A percentile compares a stretch with the other conserved stretches of the same genome.
phyloP scores from a whole-genome alignment of 768 basidiomycete genomes.

The Amanita phalloides region DNA sequence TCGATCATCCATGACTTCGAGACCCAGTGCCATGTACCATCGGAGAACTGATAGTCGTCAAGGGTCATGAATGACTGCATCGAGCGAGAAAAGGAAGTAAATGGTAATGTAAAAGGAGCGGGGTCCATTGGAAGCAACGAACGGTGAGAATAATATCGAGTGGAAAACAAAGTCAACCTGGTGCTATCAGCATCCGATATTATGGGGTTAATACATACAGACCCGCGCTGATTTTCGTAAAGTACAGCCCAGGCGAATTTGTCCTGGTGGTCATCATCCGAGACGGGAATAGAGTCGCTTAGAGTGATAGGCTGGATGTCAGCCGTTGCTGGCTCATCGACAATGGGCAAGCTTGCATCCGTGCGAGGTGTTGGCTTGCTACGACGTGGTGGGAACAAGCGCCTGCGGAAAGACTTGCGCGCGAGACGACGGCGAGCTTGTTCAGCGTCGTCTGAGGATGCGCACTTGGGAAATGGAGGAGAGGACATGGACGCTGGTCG shows the following conservation, averaged over 20 bases:
- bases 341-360: background rate
- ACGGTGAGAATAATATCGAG: conserved; percentile 58
- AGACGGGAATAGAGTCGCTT: conserved; percentile 15
- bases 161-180: conserved; percentile 60
- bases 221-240: conserved; percentile 80
- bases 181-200: conserved; percentile 3
- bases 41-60: conserved; percentile 60
- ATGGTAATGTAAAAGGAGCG: conserved; percentile 58
- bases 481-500: conserved; percentile 17
- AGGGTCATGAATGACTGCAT: conserved; percentile 48
- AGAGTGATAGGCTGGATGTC: conserved; percentile 18
- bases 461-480: conserved; percentile 25
- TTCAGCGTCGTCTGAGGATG: conserved; percentile 31
- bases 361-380: conserved; percentile 6
- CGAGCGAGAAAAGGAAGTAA: conserved; percentile 24
- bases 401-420: conserved; percentile 17
- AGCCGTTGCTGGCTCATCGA: background rate
- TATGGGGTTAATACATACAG: conserved; percentile 6
- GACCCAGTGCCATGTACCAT: conserved; percentile 76
- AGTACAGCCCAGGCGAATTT: conserved; percentile 68
- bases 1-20: conserved; percentile 80
- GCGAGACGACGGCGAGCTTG: conserved; percentile 36
- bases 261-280: conserved; percentile 28
- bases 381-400: conserved; percentile 18
- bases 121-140: conserved; percentile 68